Evolutionary conservation across 306 rosid genomes (phyloP).

Genomic region (Cicer yamashitae): DNA sequence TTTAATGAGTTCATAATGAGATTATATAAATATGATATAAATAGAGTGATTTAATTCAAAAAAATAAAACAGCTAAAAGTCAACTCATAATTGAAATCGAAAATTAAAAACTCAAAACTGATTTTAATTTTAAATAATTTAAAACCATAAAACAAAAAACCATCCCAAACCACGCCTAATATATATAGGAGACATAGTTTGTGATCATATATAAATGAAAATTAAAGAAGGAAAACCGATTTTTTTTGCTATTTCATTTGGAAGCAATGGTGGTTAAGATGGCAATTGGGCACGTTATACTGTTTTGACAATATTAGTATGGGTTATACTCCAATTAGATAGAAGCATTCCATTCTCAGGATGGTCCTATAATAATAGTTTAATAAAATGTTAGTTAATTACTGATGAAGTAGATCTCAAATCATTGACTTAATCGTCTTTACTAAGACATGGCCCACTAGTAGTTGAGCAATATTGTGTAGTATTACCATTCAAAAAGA

Average conservation of each 20-base stretch:
- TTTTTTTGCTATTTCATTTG: not conserved
- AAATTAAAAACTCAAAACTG: too few relatives aligned
- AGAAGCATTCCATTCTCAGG: not conserved
- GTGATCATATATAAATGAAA: not conserved
- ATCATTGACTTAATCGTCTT: conserved; percentile 49
- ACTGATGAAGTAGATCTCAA: conserved; percentile 43
- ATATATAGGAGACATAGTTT: too few relatives aligned
- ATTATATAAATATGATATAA: too few relatives aligned
- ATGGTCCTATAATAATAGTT: conserved; percentile 32
- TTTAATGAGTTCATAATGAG: too few relatives aligned
- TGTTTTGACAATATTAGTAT: conserved; percentile 33
- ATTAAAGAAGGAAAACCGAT: not conserved
- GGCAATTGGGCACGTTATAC: conserved; percentile 9
- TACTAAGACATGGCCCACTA: conserved; percentile 46
- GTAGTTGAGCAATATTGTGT: conserved; percentile 43
- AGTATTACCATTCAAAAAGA: conserved; percentile 14
- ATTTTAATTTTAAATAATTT: too few relatives aligned
- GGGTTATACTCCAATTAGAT: not conserved
- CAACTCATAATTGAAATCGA: too few relatives aligned
- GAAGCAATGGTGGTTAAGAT: conserved; percentile 37
- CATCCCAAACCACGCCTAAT: too few relatives aligned
- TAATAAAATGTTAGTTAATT: conserved; percentile 45
- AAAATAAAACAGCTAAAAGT: too few relatives aligned
- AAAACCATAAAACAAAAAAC: too few relatives aligned
- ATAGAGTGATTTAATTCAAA: too few relatives aligned